phyloP scores from a whole-genome alignment of 2,329 filamentous ascomycete species.

The Calonectria leucothoes region DNA sequence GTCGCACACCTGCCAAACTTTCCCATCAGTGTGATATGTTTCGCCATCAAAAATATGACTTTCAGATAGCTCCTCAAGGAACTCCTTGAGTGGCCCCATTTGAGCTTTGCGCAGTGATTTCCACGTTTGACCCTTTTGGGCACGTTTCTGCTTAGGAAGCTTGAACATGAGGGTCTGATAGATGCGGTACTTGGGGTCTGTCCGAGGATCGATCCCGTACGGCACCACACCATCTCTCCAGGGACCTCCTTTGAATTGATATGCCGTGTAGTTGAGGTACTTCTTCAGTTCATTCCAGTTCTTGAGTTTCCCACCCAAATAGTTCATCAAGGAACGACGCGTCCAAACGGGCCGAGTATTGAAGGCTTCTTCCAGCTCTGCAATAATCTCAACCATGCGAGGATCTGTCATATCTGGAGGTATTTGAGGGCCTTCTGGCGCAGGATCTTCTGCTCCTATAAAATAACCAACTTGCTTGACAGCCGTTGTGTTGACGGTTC shows the following conservation, averaged over 20 bases:
- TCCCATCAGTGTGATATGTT: conserved; percentile 80
- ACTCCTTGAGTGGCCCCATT: conserved; percentile 52
- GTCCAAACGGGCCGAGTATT: conserved; percentile 86
- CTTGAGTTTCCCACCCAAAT: conserved; percentile 64
- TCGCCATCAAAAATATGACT: conserved; percentile 88
- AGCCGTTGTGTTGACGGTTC: conserved; percentile 68
- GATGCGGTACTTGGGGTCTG: conserved; percentile 77
- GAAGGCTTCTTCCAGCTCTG: conserved; percentile 73
- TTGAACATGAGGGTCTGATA: conserved; percentile 95
- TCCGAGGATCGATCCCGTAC: conserved; percentile 88
- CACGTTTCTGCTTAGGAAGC: conserved; percentile 65
- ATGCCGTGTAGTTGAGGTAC: conserved; percentile 86
- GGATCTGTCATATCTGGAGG: conserved; percentile 70
- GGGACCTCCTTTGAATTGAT: conserved; percentile 92
- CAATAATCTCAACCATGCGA: conserved; percentile 73
- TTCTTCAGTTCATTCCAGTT: conserved; percentile 74
- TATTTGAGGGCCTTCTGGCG: conserved; percentile 69
- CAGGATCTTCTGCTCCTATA: conserved; percentile 70
- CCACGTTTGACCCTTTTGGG: conserved; percentile 61
- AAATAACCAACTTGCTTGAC: conserved; percentile 71
- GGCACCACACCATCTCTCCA: conserved; percentile 90
- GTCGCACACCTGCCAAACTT: conserved; percentile 95
- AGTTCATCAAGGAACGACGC: conserved; percentile 82
- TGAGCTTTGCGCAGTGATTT: conserved; percentile 58
- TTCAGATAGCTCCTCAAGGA: conserved; percentile 53